Evolutionary conservation across 2,329 filamentous ascomycete genomes (phyloP), one percentile per base, ranked within the genome.

Genomic region (Akanthomyces uredinophilus): DNA sequence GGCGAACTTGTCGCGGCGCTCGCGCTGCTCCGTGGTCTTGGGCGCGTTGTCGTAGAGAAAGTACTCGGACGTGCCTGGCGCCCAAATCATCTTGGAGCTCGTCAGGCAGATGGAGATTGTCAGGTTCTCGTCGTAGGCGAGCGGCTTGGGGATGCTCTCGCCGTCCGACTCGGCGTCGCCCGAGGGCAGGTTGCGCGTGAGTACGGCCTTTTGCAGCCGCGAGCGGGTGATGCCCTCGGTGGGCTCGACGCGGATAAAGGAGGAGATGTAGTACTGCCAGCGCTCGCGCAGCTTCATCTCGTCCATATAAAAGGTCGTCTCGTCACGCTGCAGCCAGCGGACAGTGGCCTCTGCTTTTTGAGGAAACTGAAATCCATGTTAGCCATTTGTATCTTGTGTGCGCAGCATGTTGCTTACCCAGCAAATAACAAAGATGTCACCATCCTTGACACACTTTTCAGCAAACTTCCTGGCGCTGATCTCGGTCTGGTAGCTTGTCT

Each of bases 191-290:
- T 90, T 93, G 63, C 90, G 87, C 56, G 85, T 83, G 18, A 94
- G 80, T 63, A 92, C 85, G 5, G 86, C 83, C 75, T 87, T 89
- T 65, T 83, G 85, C 69, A 92, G 81, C 53, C 83, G 84, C 6
- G 82, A 81, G 55, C 87, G 81, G 7, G 83, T 78, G 3, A 95
- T 83, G 16, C 90, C 90, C 74, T 95, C 91, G 0, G 95, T 99
- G 2, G 91, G 90, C 70, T 96, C 92, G 27, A 93, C 84, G 65
- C 92, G 91, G 67, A 92, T 90, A 74, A 90, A 98, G 0, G 93
- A 92, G 20, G 94, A 93, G 62, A 96, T 91, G 73, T 99, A 99
- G 77, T 96, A 96, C 69, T 94, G 91, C 95, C 95, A 99, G 44
- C 87, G 83, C 65, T 92, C 87, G 62, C 88, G 88, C 56, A 87